phyloP scores from a whole-genome alignment of 176 grass and related monocot species.

The Bolboschoenus planiculmis region DNA sequence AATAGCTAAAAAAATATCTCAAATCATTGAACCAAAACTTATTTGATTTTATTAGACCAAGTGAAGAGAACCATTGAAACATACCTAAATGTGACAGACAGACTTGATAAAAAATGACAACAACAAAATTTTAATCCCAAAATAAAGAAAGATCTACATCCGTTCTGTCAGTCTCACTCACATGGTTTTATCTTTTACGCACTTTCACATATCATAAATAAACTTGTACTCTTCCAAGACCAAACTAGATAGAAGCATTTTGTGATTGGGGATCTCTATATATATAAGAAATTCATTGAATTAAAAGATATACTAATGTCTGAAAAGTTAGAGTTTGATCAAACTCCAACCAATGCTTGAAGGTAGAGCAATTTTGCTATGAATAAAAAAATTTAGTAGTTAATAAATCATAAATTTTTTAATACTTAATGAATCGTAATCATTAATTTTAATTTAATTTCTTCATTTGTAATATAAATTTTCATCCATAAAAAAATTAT shows the following conservation, averaged over 20 bases:
- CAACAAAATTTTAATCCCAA: neutral
- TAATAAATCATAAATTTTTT: no score
- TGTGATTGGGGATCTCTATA: neutral
- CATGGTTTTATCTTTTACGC: neutral
- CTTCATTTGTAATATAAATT: no score
- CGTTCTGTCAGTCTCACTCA: neutral
- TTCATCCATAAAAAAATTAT: no score
- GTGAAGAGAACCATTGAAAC: neutral
- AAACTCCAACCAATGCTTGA: neutral
- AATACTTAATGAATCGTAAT: no score
- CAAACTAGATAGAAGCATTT: neutral
- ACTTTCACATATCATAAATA: neutral
- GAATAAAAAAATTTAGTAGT: no score
- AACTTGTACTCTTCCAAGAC: neutral
- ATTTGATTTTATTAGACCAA: neutral
- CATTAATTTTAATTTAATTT: no score
- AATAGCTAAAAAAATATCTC: neutral
- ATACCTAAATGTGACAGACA: neutral
- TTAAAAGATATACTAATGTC: neutral
- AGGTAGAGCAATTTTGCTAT: no score
- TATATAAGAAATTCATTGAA: neutral
- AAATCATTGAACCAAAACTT: neutral
- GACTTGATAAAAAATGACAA: neutral
- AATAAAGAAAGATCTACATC: neutral
- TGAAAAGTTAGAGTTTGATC: neutral